Conservation (phyloP, 179 eudicot genomes). For the Carnegiea gigantea region DNA sequence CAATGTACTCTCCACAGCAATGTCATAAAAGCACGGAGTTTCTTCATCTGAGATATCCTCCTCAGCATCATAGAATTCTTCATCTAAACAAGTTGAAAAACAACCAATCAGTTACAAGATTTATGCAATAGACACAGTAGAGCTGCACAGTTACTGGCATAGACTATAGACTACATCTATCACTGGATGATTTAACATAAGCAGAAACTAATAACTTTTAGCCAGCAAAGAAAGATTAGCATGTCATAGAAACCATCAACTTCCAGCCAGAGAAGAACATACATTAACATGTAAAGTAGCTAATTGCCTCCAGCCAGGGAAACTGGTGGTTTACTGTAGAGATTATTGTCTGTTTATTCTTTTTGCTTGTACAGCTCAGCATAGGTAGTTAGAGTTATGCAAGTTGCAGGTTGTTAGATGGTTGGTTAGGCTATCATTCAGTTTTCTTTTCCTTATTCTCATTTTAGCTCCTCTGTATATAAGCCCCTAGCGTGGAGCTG, state of each 20-base stretch:
- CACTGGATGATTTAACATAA: background rate
- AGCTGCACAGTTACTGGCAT: background rate
- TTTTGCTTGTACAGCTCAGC: too few relatives aligned
- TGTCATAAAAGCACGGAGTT: constrained; percentile 29
- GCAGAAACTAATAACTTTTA: background rate
- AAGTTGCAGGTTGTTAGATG: too few relatives aligned
- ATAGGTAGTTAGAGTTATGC: too few relatives aligned
- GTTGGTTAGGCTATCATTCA: too few relatives aligned
- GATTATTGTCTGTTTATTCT: too few relatives aligned
- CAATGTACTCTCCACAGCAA: constrained; percentile 38
- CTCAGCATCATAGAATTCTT: constrained; percentile 65
- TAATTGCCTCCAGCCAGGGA: background rate
- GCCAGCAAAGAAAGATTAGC: background rate
- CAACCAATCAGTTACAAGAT: constrained; percentile 2
- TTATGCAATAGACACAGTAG: background rate
- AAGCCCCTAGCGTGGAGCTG: too few relatives aligned
- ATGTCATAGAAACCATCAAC: background rate
- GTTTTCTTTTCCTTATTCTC: too few relatives aligned
- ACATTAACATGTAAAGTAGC: background rate
- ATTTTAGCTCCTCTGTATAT: too few relatives aligned
- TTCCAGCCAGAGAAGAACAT: background rate
- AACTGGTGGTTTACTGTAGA: background rate
- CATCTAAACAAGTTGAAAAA: constrained; percentile 49
- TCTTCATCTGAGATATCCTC: constrained; percentile 59
- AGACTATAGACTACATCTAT: background rate